A percentile compares a stretch with the other conserved stretches of the same genome.
Evolutionary conservation across 2,329 filamentous ascomycete species (phyloP).

Genomic region (Aspergillus phoenicis): DNA sequence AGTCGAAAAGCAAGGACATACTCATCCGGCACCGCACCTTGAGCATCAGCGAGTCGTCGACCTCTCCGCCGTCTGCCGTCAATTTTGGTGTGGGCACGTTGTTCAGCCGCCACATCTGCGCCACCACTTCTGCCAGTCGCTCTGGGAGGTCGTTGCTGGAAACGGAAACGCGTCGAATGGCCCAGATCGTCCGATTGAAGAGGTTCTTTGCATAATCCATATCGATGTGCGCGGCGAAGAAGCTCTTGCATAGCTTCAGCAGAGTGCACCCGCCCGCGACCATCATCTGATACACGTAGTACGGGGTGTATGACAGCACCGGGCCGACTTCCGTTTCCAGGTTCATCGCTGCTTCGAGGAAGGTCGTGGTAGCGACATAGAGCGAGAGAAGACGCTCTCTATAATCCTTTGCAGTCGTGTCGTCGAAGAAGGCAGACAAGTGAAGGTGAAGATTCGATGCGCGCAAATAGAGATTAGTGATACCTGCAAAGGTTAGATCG

Average conservation of each 20-base stretch:
- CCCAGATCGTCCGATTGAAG: conserved; percentile 62
- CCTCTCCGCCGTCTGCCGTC: conserved; percentile 31
- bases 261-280: conserved; percentile 66
- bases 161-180: conserved; percentile 62
- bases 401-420: conserved; percentile 50
- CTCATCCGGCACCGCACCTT: conserved; percentile 68
- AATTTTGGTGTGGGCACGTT: conserved; percentile 34
- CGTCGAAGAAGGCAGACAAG: conserved; percentile 54
- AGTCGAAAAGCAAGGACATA: conserved; percentile 68
- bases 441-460: conserved; percentile 52
- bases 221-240: conserved; percentile 61
- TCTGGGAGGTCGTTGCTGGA: conserved; percentile 65
- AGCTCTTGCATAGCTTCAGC: conserved; percentile 67
- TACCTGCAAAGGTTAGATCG: conserved; percentile 30
- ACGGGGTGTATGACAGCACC: conserved; percentile 57
- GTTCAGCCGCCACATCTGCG: conserved; percentile 64
- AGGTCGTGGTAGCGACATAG: conserved; percentile 50
- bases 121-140: conserved; percentile 65
- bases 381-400: conserved; percentile 48
- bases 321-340: conserved; percentile 49
- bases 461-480: conserved; percentile 52
- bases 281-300: conserved; percentile 69
- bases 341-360: conserved; percentile 51
- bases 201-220: conserved; percentile 58
- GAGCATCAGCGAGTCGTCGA: conserved; percentile 57